A percentile compares a stretch with the other conserved stretches of the same genome.
Evolutionary conservation across 2,329 filamentous ascomycete species (phyloP).

Genomic region (Capronia americana): DNA sequence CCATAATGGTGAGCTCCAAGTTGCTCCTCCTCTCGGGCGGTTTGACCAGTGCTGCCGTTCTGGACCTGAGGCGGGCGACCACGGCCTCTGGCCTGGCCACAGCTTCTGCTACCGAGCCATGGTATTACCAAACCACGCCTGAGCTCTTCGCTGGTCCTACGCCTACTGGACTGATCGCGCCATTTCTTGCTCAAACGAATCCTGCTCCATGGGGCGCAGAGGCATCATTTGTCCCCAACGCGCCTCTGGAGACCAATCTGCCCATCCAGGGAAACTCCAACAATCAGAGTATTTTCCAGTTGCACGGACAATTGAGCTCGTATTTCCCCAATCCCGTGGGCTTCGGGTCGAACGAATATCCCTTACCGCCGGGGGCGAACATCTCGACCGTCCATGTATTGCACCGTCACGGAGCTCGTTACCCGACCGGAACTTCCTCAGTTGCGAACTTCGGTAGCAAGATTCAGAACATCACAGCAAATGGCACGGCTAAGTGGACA

Average conservation of each 20-base stretch:
- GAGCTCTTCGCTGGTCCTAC: constrained; percentile 37
- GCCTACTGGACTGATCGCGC: constrained; percentile 66
- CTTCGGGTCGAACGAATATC: constrained; percentile 75
- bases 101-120: constrained; percentile 28
- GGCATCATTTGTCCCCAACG: constrained; percentile 69
- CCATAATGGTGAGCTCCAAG: constrained; percentile 2
- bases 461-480: constrained; percentile 59
- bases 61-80: constrained; percentile 18
- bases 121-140: constrained; percentile 37
- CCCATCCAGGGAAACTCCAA: constrained; percentile 66
- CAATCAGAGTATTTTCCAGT: constrained; percentile 71
- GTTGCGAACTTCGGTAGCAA: constrained; percentile 64
- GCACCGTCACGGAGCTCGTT: constrained; percentile 74
- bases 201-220: constrained; percentile 66
- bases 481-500: constrained; percentile 61
- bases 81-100: constrained; percentile 11
- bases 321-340: constrained; percentile 72
- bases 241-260: constrained; percentile 72
- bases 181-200: constrained; percentile 75
- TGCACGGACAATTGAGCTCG: constrained; percentile 72
- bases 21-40: constrained; percentile 8
- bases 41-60: constrained; percentile 25
- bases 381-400: constrained; percentile 76
- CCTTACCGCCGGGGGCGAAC: constrained; percentile 66
- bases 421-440: constrained; percentile 68